These are phyloP conservation scores for Trichaptum fuscoviolaceum DNA, from an alignment of 768 basidiomycete species.

Conservation along the genomic window DNA sequence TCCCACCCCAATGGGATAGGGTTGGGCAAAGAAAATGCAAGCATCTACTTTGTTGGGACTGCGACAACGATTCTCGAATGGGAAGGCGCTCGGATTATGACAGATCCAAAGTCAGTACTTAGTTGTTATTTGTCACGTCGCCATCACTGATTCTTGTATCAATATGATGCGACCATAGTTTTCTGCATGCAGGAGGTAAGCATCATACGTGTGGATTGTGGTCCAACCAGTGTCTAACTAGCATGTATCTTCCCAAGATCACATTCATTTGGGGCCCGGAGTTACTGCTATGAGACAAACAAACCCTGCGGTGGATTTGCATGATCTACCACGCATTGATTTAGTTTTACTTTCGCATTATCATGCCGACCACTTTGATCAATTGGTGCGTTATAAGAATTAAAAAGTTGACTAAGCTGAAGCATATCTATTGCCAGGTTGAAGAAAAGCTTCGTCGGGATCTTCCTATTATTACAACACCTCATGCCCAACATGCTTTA, in stretches of 20 bases:
- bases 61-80: constrained; percentile 22
- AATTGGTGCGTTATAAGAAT: constrained; percentile 13
- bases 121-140: constrained; percentile 1
- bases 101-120: constrained; percentile 23
- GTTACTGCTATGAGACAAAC: constrained; percentile 25
- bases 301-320: constrained; percentile 24
- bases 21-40: neutral
- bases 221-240: no score
- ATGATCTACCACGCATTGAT: constrained; percentile 27
- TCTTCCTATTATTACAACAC: constrained; percentile 28
- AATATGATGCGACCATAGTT: neutral
- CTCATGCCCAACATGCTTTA: constrained; percentile 21
- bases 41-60: constrained; percentile 10
- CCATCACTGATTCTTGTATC: neutral
- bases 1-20: neutral
- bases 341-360: constrained; percentile 25
- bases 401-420: neutral
- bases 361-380: constrained; percentile 29
- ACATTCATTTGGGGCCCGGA: constrained; percentile 25
- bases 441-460: constrained; percentile 26
- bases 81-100: constrained; percentile 19
- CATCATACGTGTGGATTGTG: neutral
- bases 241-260: constrained; percentile 11
- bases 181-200: constrained; percentile 18
- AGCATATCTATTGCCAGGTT: constrained; percentile 12